Base-by-base conservation (phyloP, 176 grass and related monocot genomes). In the Otatea glauca region DNA sequence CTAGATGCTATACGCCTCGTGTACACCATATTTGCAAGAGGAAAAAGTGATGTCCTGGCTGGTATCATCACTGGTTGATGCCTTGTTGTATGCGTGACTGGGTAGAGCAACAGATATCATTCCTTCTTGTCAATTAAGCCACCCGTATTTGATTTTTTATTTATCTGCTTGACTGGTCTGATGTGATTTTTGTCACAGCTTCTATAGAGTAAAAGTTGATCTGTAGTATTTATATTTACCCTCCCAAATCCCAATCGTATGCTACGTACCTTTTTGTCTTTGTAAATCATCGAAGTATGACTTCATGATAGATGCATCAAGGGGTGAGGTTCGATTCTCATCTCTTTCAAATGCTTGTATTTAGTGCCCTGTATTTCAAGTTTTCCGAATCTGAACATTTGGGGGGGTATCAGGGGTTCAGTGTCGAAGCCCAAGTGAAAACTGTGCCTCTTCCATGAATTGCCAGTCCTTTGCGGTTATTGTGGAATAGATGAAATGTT, bases 11-110 rank as follows among this genome's bases (percentile, higher is more conserved):
- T 92, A 51, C 85, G 88, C 14, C 84, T 95, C 11, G 88, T 95
- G 67, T 92, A 95, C 79, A 95, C 90, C 38, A 92, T 95, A 35
- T 92, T 86, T 45, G 93, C 93, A 7, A 90, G 90, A 86, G 90
- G 88, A 51, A 92, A 90, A 71, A 88, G 78, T 58, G 93, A 90
- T 71, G 82, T 92, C 49, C 83, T 95, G 64, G 93, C 93, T 47
- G 93, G 93, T 21, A 90, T 95, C 34, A 88, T 95, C 70, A 92
- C 90, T 15, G 90, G 90, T 82, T 94, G 74, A 84, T 76, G 45
- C 9, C 34, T 32, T n/a, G 58, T 41, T 66, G 61, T 68, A 44
- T 37, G 70, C 54, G 59, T 21, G 45, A 76, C 45, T 67, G 71
- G 2, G 34, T 76, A 53, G 60, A 29, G 59, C 44, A 51, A 29